A percentile compares a stretch with the other conserved stretches of the same genome.
These are phyloP conservation scores for Pythium dissimile DNA, from an alignment of 352 stramenopile species.

Conservation along the genomic window DNA sequence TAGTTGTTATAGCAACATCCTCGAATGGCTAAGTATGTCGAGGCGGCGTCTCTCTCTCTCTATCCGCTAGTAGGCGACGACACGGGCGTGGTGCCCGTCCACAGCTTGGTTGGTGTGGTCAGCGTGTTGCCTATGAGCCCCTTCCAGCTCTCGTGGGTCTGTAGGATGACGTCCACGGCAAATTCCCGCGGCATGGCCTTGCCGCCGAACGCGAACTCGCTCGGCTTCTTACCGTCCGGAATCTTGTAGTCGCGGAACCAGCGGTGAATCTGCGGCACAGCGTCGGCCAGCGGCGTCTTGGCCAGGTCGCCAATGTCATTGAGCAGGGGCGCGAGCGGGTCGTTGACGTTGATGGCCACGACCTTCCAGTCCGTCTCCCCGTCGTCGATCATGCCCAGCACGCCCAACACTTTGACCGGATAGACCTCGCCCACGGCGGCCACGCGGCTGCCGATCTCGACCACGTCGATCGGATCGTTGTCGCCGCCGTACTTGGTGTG, in stretches of 20 bases:
- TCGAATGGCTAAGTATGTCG: background rate
- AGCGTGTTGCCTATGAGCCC: slow-evolving; percentile 62
- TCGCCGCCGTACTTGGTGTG: slow-evolving; percentile 92
- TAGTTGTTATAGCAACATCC: background rate
- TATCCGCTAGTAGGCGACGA: too few species aligned
- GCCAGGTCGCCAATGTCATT: slow-evolving; percentile 91
- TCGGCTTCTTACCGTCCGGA: slow-evolving; percentile 98
- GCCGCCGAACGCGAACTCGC: slow-evolving; percentile 98
- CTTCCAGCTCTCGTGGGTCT: slow-evolving; percentile 88
- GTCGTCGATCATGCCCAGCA: slow-evolving; percentile 99
- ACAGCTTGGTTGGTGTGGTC: slow-evolving; percentile 50
- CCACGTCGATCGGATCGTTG: slow-evolving; percentile 99
- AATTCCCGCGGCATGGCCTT: slow-evolving; percentile 84
- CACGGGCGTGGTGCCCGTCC: slow-evolving; percentile 40
- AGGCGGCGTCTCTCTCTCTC: too few species aligned
- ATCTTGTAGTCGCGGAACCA: slow-evolving; percentile 99
- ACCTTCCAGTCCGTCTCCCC: slow-evolving; percentile 99
- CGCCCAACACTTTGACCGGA: slow-evolving; percentile 96
- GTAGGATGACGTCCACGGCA: slow-evolving; percentile 88
- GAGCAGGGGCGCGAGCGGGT: slow-evolving; percentile 93
- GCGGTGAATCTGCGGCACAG: slow-evolving; percentile 72
- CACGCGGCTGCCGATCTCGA: slow-evolving; percentile 94
- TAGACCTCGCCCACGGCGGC: slow-evolving; percentile 92
- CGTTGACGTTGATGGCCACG: slow-evolving; percentile 94
- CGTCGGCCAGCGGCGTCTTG: slow-evolving; percentile 69